A percentile compares a stretch with the other conserved stretches of the same genome.
phyloP scores from a whole-genome alignment of 768 basidiomycete species.

The Lactarius evosmus region DNA sequence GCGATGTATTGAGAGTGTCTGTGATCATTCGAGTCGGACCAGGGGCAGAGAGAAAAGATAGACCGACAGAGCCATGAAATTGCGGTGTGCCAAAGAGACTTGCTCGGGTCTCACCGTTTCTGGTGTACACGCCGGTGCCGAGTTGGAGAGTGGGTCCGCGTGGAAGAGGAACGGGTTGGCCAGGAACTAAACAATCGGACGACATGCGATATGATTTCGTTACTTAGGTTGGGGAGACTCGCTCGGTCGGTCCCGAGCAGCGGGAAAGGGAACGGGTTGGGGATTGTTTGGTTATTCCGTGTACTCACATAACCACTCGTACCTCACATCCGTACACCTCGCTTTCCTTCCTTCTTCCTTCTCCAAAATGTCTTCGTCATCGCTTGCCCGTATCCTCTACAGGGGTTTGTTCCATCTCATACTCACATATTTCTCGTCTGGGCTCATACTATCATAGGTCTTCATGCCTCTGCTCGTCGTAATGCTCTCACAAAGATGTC shows the following conservation, averaged over 20 bases:
- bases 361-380: constrained; percentile 51
- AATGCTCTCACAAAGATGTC: constrained; percentile 82
- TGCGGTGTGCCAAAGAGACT: constrained; percentile 65
- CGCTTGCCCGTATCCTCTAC: constrained; percentile 59
- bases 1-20: constrained; percentile 64
- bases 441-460: constrained; percentile 45
- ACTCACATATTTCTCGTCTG: constrained; percentile 55
- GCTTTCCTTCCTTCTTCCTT: constrained; percentile 22
- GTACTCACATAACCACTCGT: constrained; percentile 29
- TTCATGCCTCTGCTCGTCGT: constrained; percentile 78
- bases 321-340: too few relatives aligned
- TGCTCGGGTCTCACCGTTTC: constrained; percentile 62
- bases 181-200: constrained; percentile 55
- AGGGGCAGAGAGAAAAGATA: constrained; percentile 31
- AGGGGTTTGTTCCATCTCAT: constrained; percentile 63
- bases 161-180: constrained; percentile 66
- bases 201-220: too few relatives aligned
- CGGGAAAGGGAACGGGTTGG: constrained; percentile 18
- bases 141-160: constrained; percentile 53
- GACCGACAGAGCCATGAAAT: constrained; percentile 65
- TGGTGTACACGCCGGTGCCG: constrained; percentile 64
- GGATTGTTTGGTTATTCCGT: constrained; percentile 27
- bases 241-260: neutral
- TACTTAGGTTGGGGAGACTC: constrained; percentile 2
- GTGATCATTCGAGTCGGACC: constrained; percentile 28